phyloP scores from a whole-genome alignment of 2,329 filamentous ascomycete genomes.

The Neopestalotiopsis sp. region DNA sequence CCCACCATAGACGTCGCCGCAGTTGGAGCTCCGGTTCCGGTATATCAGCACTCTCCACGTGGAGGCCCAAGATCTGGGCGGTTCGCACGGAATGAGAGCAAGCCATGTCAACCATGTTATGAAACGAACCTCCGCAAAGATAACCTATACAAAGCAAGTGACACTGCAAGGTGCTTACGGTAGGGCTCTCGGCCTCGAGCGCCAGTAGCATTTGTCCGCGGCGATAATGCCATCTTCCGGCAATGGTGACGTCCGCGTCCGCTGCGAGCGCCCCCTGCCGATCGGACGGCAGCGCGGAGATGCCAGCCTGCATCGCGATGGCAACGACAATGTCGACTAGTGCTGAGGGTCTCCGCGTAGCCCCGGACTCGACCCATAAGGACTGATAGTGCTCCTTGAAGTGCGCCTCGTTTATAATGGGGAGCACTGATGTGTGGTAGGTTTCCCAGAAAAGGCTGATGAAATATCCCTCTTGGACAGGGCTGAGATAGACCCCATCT shows the following conservation, averaged over 20 bases:
- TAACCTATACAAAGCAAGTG: constrained; percentile 25
- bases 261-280: not conserved
- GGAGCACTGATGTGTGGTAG: constrained; percentile 25
- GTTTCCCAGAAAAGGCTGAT: constrained; percentile 26
- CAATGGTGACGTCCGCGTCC: constrained; percentile 19
- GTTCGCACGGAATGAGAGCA: constrained; percentile 23
- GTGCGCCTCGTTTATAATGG: constrained; percentile 22
- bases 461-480: constrained; percentile 24
- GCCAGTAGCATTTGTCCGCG: constrained; percentile 22
- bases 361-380: constrained; percentile 13
- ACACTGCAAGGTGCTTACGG: constrained; percentile 23
- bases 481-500: constrained; percentile 16
- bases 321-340: constrained; percentile 26
- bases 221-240: constrained; percentile 25
- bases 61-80: constrained; percentile 23
- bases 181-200: constrained; percentile 21
- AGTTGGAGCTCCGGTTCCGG: constrained; percentile 23
- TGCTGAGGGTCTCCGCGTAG: constrained; percentile 21
- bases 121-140: constrained; percentile 24
- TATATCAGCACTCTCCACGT: constrained; percentile 18
- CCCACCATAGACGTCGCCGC: constrained; percentile 27
- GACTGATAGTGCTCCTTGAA: constrained; percentile 23
- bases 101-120: constrained; percentile 22
- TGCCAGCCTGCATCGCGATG: constrained; percentile 23
- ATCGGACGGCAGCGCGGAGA: constrained; percentile 9